A percentile compares a stretch with the other conserved stretches of the same genome.
phyloP scores from a whole-genome alignment of 2,329 filamentous ascomycete genomes.

The Zelopaecilomyces penicillatus region DNA sequence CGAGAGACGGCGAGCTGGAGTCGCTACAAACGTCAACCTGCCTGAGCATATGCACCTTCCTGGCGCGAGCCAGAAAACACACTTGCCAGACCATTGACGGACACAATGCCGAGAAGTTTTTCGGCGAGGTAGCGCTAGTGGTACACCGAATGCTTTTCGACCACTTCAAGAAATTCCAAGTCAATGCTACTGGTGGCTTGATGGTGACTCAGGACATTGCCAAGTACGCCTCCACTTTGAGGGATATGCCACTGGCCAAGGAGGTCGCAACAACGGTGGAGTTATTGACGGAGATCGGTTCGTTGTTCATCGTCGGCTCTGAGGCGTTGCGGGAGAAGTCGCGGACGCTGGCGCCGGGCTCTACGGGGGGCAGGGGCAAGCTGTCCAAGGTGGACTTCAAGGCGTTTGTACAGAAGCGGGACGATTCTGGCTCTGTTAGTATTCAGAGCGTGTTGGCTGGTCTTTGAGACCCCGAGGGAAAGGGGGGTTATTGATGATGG shows the following conservation, averaged over 20 bases:
- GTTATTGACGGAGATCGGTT: constrained; percentile 85
- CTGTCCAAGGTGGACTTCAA: constrained; percentile 64
- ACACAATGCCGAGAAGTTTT: constrained; percentile 73
- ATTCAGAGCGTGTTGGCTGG: constrained; percentile 75
- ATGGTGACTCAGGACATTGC: constrained; percentile 96
- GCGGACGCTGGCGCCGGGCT: constrained; percentile 44
- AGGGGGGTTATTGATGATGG: no score
- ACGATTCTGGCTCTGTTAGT: constrained; percentile 72
- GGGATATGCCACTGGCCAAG: constrained; percentile 68
- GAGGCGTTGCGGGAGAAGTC: constrained; percentile 67
- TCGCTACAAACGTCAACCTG: constrained; percentile 82
- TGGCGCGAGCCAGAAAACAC: constrained; percentile 56
- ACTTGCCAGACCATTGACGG: constrained; percentile 67
- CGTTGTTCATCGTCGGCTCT: constrained; percentile 85
- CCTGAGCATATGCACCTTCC: constrained; percentile 69
- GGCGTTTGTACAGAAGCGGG: constrained; percentile 74
- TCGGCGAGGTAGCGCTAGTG: constrained; percentile 73
- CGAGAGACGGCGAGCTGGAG: constrained; percentile 72
- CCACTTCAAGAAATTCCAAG: constrained; percentile 89
- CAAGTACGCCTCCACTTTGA: constrained; percentile 79
- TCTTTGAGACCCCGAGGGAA: constrained; percentile 28
- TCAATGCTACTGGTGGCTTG: constrained; percentile 86
- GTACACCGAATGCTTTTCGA: constrained; percentile 74
- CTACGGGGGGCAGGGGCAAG: constrained; percentile 40
- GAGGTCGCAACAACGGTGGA: constrained; percentile 66